Base-by-base conservation (phyloP, 805 yeast genomes). In the Monosporozyma yasuniensis region DNA sequence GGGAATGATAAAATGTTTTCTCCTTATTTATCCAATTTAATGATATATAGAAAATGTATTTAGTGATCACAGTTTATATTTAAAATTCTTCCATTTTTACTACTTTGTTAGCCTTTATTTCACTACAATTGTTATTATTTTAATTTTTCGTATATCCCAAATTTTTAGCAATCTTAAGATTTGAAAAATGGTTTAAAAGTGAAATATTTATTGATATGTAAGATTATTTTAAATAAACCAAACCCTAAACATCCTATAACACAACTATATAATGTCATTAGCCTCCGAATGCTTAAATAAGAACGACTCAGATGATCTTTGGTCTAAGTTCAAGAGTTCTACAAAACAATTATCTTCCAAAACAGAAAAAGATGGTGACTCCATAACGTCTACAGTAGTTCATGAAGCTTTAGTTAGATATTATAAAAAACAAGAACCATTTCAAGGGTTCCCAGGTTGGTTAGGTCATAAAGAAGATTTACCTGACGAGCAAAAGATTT, bases 341-440 rank as follows among this genome's bases (percentile, higher is more conserved):
- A 64, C 68, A 0, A 64, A 64, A 48, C 58, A 60, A 11, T 48
- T 64, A 2, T 59, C 67, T 3, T 42, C 59, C 1, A 62, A 57
- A 44, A 50, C 61, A 6, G 79, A 75, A 44, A 60, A 64, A 42
- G 79, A 76, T 52, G 77, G 77, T 23, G 70, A 66, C 28, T 55
- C 67, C 1, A 68, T 69, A 23, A 67, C 67, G 11, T 67, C 74
- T 30, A 75, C 80, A 0, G 65, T 74, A 7, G 66, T 76, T 4
- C 75, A 73, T 51, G 68, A 75, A 50, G 73, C 78, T 1, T 52
- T 75, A 43, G 70, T 72, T 10, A 64, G 67, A 46, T 72, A 61
- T 57, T 75, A 74, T 53, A 53, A 63, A 45, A 57, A 53, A 14
- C 63, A 60, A 43, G 65, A 60, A 35, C 67, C 66, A 0, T 65